Percentiles rank a stretch among this genome's conserved stretches.
Evolutionary conservation across 2,329 filamentous ascomycete genomes (phyloP).

Genomic region (Diaporthe longicolla): DNA sequence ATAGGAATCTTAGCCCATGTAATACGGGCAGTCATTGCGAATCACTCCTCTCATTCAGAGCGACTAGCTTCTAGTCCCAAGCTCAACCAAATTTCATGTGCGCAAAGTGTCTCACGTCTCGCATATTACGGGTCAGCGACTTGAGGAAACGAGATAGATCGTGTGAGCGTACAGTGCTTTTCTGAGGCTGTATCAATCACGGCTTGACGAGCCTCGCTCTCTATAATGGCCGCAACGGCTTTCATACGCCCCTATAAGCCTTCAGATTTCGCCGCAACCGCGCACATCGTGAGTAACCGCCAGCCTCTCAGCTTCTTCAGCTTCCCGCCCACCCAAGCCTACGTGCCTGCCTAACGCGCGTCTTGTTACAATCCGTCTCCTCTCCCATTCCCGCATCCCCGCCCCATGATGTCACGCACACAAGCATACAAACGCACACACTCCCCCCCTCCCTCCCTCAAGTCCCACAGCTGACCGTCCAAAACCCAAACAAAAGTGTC

Average conservation of each 20-base stretch:
- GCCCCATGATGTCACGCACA: neutral
- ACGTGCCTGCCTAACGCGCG: neutral
- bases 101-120: neutral
- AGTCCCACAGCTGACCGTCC: neutral
- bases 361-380: neutral
- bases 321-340: neutral
- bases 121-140: neutral
- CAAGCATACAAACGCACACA: no score
- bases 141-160: neutral
- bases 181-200: neutral
- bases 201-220: neutral
- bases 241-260: conserved; percentile 20
- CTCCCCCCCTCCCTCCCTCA: no score
- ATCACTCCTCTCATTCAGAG: neutral
- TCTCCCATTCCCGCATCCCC: neutral
- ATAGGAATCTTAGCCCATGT: neutral
- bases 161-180: neutral
- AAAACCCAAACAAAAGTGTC: conserved; percentile 55
- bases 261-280: conserved; percentile 10
- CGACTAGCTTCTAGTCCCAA: neutral
- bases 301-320: neutral
- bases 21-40: neutral
- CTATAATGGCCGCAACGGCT: neutral
- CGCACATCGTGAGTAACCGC: conserved; percentile 15
- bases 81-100: neutral